Evolutionary conservation across 768 basidiomycete species (phyloP).

Genomic region (Russula sp.): DNA sequence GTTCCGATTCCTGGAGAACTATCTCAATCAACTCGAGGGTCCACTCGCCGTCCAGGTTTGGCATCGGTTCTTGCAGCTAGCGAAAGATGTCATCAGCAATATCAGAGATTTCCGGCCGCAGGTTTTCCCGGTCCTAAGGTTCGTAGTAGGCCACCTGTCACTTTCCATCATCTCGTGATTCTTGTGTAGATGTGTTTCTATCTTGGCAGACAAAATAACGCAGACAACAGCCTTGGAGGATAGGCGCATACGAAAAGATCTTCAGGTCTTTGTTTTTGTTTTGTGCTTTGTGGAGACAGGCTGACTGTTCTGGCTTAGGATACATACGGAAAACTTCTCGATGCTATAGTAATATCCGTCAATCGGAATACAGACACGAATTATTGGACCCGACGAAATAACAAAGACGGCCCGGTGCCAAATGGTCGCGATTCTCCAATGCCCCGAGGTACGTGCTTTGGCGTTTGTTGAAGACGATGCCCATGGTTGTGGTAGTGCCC

Average conservation of each 20-base stretch:
- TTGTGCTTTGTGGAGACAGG: background rate
- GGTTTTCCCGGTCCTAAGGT: constrained; percentile 71
- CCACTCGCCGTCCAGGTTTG: constrained; percentile 92
- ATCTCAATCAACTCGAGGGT: constrained; percentile 77
- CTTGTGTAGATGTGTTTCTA: constrained; percentile 58
- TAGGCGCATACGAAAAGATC: constrained; percentile 75
- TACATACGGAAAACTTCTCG: constrained; percentile 77
- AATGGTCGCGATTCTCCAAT: constrained; percentile 72
- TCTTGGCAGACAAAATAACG: constrained; percentile 74
- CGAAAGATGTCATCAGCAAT: constrained; percentile 66
- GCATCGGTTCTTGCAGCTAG: constrained; percentile 68
- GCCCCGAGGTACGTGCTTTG: constrained; percentile 42
- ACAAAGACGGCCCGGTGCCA: constrained; percentile 52
- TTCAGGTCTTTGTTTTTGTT: constrained; percentile 50
- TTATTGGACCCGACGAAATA: constrained; percentile 69
- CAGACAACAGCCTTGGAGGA: constrained; percentile 93
- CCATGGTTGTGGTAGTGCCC: constrained; percentile 9
- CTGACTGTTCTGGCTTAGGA: constrained; percentile 44
- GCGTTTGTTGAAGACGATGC: background rate
- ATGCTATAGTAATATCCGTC: constrained; percentile 67
- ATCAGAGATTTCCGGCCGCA: constrained; percentile 65
- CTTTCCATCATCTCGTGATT: constrained; percentile 7
- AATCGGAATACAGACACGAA: constrained; percentile 69
- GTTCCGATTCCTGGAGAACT: constrained; percentile 88
- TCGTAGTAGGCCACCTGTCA: constrained; percentile 22